Percentiles rank a stretch among this genome's conserved stretches.
phyloP scores from a whole-genome alignment of 805 yeast species.

The Metschnikowia continentalis region DNA sequence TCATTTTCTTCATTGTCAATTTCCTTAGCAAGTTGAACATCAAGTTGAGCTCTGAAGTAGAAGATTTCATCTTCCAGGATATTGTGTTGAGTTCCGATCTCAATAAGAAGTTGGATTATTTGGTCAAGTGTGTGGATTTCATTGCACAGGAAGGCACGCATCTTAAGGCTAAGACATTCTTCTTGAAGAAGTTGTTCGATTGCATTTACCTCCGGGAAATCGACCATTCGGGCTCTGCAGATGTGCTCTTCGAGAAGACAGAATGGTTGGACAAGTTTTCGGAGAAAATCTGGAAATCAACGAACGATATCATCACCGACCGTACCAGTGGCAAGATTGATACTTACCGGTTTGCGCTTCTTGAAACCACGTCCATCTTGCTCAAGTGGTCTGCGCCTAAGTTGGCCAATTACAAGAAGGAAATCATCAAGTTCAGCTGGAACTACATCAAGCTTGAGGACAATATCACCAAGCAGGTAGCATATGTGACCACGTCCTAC shows the following conservation, averaged over 20 bases:
- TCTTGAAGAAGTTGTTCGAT: conserved; percentile 55
- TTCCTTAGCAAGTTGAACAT: conserved; percentile 43
- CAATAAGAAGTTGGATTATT: conserved; percentile 44
- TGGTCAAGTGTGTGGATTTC: conserved; percentile 49
- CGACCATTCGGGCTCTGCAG: conserved; percentile 43
- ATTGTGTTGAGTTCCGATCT: conserved; percentile 51
- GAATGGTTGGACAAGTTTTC: conserved; percentile 66
- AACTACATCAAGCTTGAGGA: conserved; percentile 87
- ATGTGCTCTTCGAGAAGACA: conserved; percentile 42
- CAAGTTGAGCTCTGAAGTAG: conserved; percentile 44
- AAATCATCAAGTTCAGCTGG: conserved; percentile 92
- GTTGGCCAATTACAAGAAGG: conserved; percentile 64
- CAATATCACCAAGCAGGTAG: conserved; percentile 82
- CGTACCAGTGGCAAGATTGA: conserved; percentile 69
- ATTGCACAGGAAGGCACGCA: conserved; percentile 38
- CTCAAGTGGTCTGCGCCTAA: conserved; percentile 62
- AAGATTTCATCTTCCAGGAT: conserved; percentile 52
- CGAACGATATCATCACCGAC: conserved; percentile 47
- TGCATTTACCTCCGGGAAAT: conserved; percentile 64
- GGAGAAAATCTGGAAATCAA: conserved; percentile 68
- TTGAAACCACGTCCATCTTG: conserved; percentile 76
- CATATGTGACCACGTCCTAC: conserved; percentile 81
- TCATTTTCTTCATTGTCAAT: conserved; percentile 30
- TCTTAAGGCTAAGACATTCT: conserved; percentile 55
- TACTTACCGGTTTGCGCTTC: conserved; percentile 65